Evolutionary conservation across 352 stramenopile genomes (phyloP).

Genomic region (Globisporangium acanthophoron): DNA sequence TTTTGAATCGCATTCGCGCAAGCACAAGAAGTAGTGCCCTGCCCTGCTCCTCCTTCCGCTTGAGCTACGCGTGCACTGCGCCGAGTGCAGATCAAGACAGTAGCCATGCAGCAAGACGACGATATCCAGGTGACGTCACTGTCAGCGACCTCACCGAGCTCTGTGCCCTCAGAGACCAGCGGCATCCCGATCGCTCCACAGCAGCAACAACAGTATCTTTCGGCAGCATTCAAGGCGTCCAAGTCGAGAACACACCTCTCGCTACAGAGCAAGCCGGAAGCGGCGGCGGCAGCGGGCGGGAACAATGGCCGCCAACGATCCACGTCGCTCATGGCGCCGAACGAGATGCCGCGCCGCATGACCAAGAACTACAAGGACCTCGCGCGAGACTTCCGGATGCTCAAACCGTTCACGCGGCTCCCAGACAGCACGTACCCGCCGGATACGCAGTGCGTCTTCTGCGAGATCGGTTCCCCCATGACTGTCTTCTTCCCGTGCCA

Average conservation of each 20-base stretch:
- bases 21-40: too few relatives aligned
- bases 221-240: conserved; percentile 2
- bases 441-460: conserved; percentile 42
- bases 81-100: too few relatives aligned
- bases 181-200: not conserved
- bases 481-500: conserved; percentile 63
- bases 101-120: not conserved
- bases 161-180: not conserved
- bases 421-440: conserved; percentile 34
- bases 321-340: conserved; percentile 10
- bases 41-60: too few relatives aligned
- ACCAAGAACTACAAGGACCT: conserved; percentile 58
- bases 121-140: not conserved
- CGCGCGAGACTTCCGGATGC: conserved; percentile 37
- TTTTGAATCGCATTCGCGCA: too few relatives aligned
- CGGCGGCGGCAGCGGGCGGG: not conserved
- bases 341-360: conserved; percentile 16
- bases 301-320: conserved; percentile 11
- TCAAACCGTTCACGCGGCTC: conserved; percentile 46
- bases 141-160: not conserved
- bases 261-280: not conserved
- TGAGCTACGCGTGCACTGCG: too few relatives aligned
- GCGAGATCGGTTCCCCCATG: conserved; percentile 20
- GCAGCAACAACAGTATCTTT: conserved; percentile 1
- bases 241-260: not conserved